Evolutionary conservation across 768 basidiomycete genomes (phyloP), one percentile per base, ranked within the genome.

Genomic region (Termitomyces sp.): DNA sequence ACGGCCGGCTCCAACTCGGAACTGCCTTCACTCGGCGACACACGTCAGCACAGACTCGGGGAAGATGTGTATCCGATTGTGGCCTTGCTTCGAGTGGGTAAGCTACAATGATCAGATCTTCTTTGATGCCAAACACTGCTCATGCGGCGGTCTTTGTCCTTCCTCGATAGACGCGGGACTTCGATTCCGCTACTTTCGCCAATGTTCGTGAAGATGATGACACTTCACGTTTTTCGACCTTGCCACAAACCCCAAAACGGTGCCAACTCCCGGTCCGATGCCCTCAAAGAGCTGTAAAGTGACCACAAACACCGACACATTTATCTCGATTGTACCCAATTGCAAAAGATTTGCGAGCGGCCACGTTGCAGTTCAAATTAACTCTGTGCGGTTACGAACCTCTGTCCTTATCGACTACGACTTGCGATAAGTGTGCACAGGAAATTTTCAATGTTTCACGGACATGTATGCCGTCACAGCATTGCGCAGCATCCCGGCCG

Each of bases 101-200:
- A n/a, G 52, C 24, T 42, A 57, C 39, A 20, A 51, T 62, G 59
- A 50, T 58, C 64, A 63, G 28, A 55, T 50, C 53, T 63, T 58
- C 54, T 45, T 49, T 44, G 22, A 42, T 55, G 28, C 50, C 38
- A 48, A 51, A 42, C 52, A 42, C 45, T 57, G 58, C 38, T 35
- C 51, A 40, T 24, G 35, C 59, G 39, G 32, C 59, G 39, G 52
- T 36, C 33, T n/a, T 44, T 49, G 39, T 42, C 50, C 36, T 58
- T 59, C 54, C 54, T 59, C 42, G 20, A 59, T 51, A 20, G 57
- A 61, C 22, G 22, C 52, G 33, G 46, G 22, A 54, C 51, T 64
- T 59, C 42, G 46, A 55, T 57, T 61, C 67, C 63, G 63, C 49
- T 66, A 58, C 58, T 61, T 61, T 65, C 66, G 65, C 46, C 52